Base-by-base conservation (phyloP, 306 rosid species). In the Pterocarpus macrocarpus region DNA sequence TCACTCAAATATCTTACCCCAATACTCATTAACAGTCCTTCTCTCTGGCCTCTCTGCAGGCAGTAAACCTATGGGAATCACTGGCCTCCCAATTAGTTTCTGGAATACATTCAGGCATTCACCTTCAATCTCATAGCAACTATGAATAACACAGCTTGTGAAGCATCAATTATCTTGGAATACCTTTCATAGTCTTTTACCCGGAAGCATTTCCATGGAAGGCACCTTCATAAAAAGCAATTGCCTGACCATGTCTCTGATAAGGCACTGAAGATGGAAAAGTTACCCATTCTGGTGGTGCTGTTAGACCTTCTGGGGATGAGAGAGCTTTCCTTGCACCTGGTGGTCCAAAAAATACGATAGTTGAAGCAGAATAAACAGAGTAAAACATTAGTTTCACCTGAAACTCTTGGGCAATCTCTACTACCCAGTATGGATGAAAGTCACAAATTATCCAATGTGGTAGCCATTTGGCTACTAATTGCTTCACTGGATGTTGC, bases 1-100 rank as follows among this genome's bases (percentile, higher is more conserved):
- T 90, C 90, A 90, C 36, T 76, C 69, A 68, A 84, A 90, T 14
- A 71, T 84, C 11, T 44, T 10, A 11, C 33, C 17, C 71, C 64
- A 4, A 12, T 47, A 5, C n/a, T 44, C 70, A 5, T 22, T 66
- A 30, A 11, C 14, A 69, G 0, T 14, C 57, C 0, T 76, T 57
- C 64, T 53, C 30, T 62, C 30, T 3, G 80, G 52, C 59, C 12
- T 79, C 7, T 86, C 84, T 8, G 77, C 69, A 10, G 90, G 83
- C 22, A 87, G 81, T 43, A 87, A 28, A 43, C 92, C 92, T 17
- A 77, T 11, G 5, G 92, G 83, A 41, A 86, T 69, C 70, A 89
- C 89, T 22, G 81, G 73, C 76, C 73, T 81, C 72, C 58, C 56
- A 8, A 52, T 50, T 10, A 80, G 52, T 49, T 86, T 53, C 30